Base-by-base conservation (phyloP, 2,329 filamentous ascomycete genomes). In the Mollisiaceae sp. region DNA sequence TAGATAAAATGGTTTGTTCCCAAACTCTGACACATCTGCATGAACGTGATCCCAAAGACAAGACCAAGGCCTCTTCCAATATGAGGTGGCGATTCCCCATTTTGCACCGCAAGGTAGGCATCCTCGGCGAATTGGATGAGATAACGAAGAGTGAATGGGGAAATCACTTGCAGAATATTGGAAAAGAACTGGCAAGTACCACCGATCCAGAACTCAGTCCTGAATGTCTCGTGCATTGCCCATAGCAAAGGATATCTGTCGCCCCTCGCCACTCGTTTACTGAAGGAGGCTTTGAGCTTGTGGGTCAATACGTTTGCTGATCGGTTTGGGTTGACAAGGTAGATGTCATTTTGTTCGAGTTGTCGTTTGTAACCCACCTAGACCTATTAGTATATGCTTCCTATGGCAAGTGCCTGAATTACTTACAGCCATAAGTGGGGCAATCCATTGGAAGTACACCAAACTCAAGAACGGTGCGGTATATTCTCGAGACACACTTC, bases 1-100 rank as follows among this genome's bases (percentile, higher is more conserved):
- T 94, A 98, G 74, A 98, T 90, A 79, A 97, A 97, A 75, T 98
- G 94, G 74, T 94, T 96, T 1, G 89, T 92, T 32, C 88, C 87
- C 69, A 97, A 75, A 76, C 91, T 94, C 78, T 97, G 92, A 12
- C 90, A 75, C 22, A 94, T 83, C 77, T 97, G 94, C 92, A 98
- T 95, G 50, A 84, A 77, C 0, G 91, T 93, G 64, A 98, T 90
- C 9, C 92, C 94, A 63, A 98, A 77, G 1, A 93, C 93, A 38
- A 97, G 81, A 0, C 94, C 94, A 63, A 98, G 81, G 24, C 94
- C 95, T 55, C 83, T 82, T 2, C 89, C 89, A 59, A 98, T 88
- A 60, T 85, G 76, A 0, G 95, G 94, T 0, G 83, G 80, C 0
- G 88, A 82, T 0, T 74, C 69, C 8, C 80, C 80, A 0, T 76